A percentile compares a stretch with the other conserved stretches of the same genome.
phyloP scores from a whole-genome alignment of 495 filamentous ascomycete genomes.

The Usnea hakonensis region DNA sequence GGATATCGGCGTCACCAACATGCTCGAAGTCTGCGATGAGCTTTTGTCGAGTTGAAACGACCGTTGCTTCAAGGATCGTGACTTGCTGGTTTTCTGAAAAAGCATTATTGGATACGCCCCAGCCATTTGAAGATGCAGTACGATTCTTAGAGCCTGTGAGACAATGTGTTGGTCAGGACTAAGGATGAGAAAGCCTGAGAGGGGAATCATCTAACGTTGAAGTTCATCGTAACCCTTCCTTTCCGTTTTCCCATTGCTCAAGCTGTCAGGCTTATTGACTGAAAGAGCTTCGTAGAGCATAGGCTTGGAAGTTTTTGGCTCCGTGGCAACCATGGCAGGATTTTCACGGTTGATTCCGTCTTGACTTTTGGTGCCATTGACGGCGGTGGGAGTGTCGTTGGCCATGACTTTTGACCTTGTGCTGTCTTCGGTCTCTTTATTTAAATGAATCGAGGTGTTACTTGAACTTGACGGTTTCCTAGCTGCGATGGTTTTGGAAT shows the following conservation, averaged over 20 bases:
- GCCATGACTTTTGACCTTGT: background rate
- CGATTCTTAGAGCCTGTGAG: background rate
- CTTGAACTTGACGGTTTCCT: constrained; percentile 6
- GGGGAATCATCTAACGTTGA: background rate
- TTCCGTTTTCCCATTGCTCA: constrained; percentile 1
- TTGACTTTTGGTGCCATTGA: constrained; percentile 3
- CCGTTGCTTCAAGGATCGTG: constrained; percentile 20
- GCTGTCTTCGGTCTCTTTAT: background rate
- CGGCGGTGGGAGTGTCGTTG: background rate
- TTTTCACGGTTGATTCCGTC: constrained; percentile 1
- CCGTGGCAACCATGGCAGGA: background rate
- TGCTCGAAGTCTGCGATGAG: constrained; percentile 15
- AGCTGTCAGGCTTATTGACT: background rate
- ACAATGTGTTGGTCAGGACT: background rate
- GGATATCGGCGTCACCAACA: constrained; percentile 17
- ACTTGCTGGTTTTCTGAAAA: constrained; percentile 18
- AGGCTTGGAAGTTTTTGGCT: background rate
- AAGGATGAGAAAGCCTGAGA: background rate
- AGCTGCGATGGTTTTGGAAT: background rate
- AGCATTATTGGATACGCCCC: constrained; percentile 1
- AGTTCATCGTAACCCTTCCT: background rate
- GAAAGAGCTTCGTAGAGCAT: background rate
- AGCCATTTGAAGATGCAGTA: constrained; percentile 3
- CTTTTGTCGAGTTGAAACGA: constrained; percentile 11
- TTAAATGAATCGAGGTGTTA: background rate